Percentiles rank a stretch among this genome's conserved stretches.
phyloP scores from a whole-genome alignment of 2,329 filamentous ascomycete species.

The Pseudogymnoascus sp. region DNA sequence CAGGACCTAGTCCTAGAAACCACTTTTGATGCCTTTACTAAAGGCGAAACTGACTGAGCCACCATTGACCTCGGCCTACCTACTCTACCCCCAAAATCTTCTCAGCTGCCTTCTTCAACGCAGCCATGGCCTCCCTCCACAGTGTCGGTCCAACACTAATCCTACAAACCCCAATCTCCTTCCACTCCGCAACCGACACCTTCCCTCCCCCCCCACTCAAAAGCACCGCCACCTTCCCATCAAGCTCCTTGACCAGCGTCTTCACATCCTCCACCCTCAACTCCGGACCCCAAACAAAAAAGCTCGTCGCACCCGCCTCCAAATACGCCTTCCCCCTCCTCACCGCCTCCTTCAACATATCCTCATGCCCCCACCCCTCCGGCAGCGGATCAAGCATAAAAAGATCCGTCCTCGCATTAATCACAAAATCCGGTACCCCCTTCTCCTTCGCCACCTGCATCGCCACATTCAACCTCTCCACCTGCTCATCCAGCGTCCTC shows the following conservation, averaged over 20 bases:
- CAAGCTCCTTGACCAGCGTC: constrained; percentile 40
- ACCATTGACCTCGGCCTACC: neutral
- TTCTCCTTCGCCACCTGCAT: constrained; percentile 37
- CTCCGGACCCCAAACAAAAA: constrained; percentile 53
- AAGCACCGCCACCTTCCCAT: constrained; percentile 44
- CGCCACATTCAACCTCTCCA: constrained; percentile 37
- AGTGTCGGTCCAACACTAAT: constrained; percentile 48
- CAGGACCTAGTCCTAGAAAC: neutral
- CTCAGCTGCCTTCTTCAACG: constrained; percentile 30
- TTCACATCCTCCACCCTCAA: constrained; percentile 41
- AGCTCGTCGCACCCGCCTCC: constrained; percentile 49
- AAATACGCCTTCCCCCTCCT: constrained; percentile 49
- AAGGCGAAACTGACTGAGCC: neutral
- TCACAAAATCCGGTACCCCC: constrained; percentile 47
- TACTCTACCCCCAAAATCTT: constrained; percentile 23
- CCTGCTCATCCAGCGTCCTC: constrained; percentile 39
- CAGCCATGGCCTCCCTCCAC: constrained; percentile 35
- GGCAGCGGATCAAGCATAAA: constrained; percentile 32
- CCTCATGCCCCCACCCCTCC: constrained; percentile 16
- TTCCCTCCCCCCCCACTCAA: constrained; percentile 32
- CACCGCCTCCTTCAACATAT: constrained; percentile 39
- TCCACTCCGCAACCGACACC: constrained; percentile 39
- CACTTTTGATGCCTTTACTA: neutral
- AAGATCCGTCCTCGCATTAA: constrained; percentile 53
- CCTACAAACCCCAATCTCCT: constrained; percentile 44